phyloP scores from a whole-genome alignment of 2,329 filamentous ascomycete species.

The Paecilomyces fulvus region DNA sequence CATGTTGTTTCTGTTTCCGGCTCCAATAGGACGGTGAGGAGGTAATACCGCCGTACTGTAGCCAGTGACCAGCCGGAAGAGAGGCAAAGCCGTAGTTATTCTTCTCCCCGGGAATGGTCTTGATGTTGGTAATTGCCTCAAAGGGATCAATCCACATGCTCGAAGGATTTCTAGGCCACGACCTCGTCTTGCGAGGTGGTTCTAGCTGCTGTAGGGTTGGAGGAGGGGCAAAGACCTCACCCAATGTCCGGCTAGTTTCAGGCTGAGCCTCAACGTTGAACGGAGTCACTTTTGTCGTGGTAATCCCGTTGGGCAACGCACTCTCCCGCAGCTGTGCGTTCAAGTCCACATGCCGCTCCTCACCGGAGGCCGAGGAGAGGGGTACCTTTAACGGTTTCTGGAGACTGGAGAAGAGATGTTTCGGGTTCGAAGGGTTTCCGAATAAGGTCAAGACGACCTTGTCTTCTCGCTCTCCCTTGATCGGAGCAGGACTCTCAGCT shows the following conservation, averaged over 20 bases:
- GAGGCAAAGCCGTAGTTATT: slow-evolving; percentile 33
- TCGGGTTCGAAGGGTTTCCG: slow-evolving; percentile 64
- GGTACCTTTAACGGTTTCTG: slow-evolving; percentile 42
- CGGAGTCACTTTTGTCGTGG: slow-evolving; percentile 57
- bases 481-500: slow-evolving; percentile 24
- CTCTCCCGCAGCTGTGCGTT: slow-evolving; percentile 51
- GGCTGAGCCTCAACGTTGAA: slow-evolving; percentile 27
- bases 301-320: slow-evolving; percentile 65
- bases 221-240: slow-evolving; percentile 37
- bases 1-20: slow-evolving; percentile 26
- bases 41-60: slow-evolving; percentile 33
- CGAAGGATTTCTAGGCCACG: slow-evolving; percentile 22
- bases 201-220: slow-evolving; percentile 31
- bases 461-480: slow-evolving; percentile 39
- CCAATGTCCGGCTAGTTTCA: slow-evolving; percentile 31
- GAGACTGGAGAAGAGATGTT: slow-evolving; percentile 80
- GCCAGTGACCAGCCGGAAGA: slow-evolving; percentile 34
- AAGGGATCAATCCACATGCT: slow-evolving; percentile 34
- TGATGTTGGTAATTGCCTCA: slow-evolving; percentile 28
- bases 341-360: slow-evolving; percentile 30
- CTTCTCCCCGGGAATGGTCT: slow-evolving; percentile 25
- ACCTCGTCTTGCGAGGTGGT: slow-evolving; percentile 28
- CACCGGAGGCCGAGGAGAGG: slow-evolving; percentile 28
- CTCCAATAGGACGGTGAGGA: slow-evolving; percentile 31
- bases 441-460: slow-evolving; percentile 65